Conservation (phyloP, 768 basidiomycete species). For the Calocera cornea region DNA sequence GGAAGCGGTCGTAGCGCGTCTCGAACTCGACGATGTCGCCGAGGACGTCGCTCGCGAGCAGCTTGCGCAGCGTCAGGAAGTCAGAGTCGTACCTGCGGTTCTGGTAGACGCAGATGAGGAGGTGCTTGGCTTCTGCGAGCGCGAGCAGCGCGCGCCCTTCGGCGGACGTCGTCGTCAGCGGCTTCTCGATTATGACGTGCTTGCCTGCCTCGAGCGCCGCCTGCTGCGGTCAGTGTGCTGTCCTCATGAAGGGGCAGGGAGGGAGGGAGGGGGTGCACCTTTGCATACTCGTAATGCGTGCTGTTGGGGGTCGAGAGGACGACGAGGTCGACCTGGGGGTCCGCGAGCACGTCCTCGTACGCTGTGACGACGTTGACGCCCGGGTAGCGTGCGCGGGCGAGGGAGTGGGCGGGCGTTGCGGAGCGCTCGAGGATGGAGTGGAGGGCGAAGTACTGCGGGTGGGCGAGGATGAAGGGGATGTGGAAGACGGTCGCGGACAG, state of each 20-base stretch:
- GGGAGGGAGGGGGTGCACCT: slow-evolving; percentile 20
- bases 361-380: slow-evolving; percentile 41
- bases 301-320: slow-evolving; percentile 59
- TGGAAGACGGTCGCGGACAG: slow-evolving; percentile 70
- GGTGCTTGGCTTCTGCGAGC: slow-evolving; percentile 44
- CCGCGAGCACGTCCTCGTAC: slow-evolving; percentile 46
- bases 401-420: slow-evolving; percentile 45
- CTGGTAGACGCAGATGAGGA: slow-evolving; percentile 40
- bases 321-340: slow-evolving; percentile 52
- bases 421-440: slow-evolving; percentile 65
- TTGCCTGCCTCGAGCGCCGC: slow-evolving; percentile 54
- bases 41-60: slow-evolving; percentile 41
- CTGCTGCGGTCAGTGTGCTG: not conserved
- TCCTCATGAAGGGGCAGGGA: not conserved
- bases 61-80: slow-evolving; percentile 48
- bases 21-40: slow-evolving; percentile 59
- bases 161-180: slow-evolving; percentile 45
- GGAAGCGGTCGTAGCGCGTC: slow-evolving; percentile 67
- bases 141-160: slow-evolving; percentile 48
- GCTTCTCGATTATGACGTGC: slow-evolving; percentile 73
- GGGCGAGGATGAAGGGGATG: slow-evolving; percentile 59
- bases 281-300: slow-evolving; percentile 57
- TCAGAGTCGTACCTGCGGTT: slow-evolving; percentile 71
- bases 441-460: slow-evolving; percentile 55
- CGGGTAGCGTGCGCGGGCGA: slow-evolving; percentile 49